A percentile compares a stretch with the other conserved stretches of the same genome.
Conservation (phyloP, 148 eudicot genomes). For the Camellia japonica region DNA sequence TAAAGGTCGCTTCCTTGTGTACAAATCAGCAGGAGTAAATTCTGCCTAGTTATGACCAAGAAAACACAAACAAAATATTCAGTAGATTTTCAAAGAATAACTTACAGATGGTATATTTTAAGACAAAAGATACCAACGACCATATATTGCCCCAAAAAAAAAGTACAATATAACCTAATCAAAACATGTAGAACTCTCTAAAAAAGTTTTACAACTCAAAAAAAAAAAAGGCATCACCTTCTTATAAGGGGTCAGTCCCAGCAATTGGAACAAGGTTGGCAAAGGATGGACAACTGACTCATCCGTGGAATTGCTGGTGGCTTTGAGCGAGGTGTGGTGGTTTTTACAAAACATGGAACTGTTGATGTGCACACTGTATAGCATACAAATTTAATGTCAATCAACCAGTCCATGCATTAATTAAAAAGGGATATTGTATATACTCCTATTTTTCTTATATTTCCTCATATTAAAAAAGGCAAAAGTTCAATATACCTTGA, state of each 20-base stretch:
- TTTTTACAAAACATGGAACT: conserved; percentile 70
- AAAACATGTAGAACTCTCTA: neutral
- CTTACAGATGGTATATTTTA: neutral
- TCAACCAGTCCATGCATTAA: neutral
- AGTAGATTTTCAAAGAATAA: neutral
- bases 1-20: conserved; percentile 71
- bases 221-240: conserved; percentile 45
- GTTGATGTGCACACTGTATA: conserved; percentile 70
- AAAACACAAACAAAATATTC: conserved; percentile 8
- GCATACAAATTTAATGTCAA: conserved; percentile 3
- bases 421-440: neutral
- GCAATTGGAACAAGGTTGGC: conserved; percentile 72
- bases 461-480: neutral
- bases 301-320: conserved; percentile 46
- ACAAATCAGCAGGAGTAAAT: conserved; percentile 82
- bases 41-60: conserved; percentile 54
- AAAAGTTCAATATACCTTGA: neutral
- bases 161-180: neutral
- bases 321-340: conserved; percentile 68
- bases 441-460: neutral
- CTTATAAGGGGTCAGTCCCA: conserved; percentile 70
- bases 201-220: neutral
- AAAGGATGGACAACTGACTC: conserved; percentile 81
- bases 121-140: neutral
- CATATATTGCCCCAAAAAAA: neutral